Percentiles rank a stretch among this genome's conserved stretches.
Evolutionary conservation across 352 stramenopile genomes (phyloP).

Genomic region (Phytophthora meadii): DNA sequence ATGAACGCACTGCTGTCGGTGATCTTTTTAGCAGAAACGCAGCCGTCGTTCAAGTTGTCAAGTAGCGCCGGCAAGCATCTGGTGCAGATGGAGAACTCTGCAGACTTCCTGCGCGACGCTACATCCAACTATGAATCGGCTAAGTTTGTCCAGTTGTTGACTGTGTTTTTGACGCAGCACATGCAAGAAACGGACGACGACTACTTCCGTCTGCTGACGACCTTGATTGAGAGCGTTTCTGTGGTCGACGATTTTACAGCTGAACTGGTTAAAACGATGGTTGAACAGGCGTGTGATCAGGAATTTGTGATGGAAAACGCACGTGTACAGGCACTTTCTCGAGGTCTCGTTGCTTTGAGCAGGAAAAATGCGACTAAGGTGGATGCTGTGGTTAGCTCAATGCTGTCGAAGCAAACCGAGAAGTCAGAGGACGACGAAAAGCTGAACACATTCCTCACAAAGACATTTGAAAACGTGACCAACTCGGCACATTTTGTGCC

Average conservation of each 20-base stretch:
- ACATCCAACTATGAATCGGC: slow-evolving; percentile 74
- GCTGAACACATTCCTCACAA: slow-evolving; percentile 65
- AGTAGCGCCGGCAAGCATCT: slow-evolving; percentile 69
- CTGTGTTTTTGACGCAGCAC: slow-evolving; percentile 55
- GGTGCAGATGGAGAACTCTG: slow-evolving; percentile 68
- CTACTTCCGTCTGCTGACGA: slow-evolving; percentile 44
- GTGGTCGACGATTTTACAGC: slow-evolving; percentile 56
- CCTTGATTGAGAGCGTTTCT: slow-evolving; percentile 50
- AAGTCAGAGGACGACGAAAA: slow-evolving; percentile 62
- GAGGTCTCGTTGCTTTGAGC: slow-evolving; percentile 55
- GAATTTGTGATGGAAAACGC: slow-evolving; percentile 47
- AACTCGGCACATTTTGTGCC: slow-evolving; percentile 85
- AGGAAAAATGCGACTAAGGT: slow-evolving; percentile 68
- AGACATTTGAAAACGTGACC: slow-evolving; percentile 73
- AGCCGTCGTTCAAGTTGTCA: slow-evolving; percentile 70
- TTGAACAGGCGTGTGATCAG: slow-evolving; percentile 50
- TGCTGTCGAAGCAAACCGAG: slow-evolving; percentile 38
- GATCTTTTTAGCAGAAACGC: slow-evolving; percentile 78
- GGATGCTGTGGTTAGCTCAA: slow-evolving; percentile 44
- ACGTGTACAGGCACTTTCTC: slow-evolving; percentile 55
- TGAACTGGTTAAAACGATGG: slow-evolving; percentile 56
- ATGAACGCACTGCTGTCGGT: slow-evolving; percentile 81
- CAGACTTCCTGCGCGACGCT: slow-evolving; percentile 69
- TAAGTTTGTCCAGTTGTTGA: slow-evolving; percentile 73
- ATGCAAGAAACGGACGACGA: slow-evolving; percentile 48